Conservation (phyloP, 345 rosid species). For the Bruguiera sexangula region DNA sequence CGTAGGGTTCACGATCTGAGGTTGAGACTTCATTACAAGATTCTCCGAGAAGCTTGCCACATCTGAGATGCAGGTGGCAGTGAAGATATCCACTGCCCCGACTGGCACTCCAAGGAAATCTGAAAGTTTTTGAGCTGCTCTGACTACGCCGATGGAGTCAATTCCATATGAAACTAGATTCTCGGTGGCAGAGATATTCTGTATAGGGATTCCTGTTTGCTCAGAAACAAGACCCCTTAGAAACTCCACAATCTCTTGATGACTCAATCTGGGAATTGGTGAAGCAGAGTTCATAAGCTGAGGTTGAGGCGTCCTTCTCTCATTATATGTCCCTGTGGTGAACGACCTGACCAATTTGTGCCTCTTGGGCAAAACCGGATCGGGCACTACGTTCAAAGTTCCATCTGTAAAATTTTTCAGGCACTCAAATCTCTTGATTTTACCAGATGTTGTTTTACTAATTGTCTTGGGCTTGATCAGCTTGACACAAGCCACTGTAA, state of each 20-base stretch:
- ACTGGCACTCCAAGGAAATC: conserved; percentile 60
- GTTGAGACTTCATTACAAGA: conserved; percentile 46
- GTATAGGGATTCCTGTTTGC: conserved; percentile 42
- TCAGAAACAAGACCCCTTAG: conserved; percentile 46
- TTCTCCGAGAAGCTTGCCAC: conserved; percentile 58
- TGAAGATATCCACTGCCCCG: conserved; percentile 70
- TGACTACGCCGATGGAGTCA: conserved; percentile 66
- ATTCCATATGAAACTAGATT: conserved; percentile 60
- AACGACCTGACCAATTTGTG: conserved; percentile 33
- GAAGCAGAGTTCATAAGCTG: conserved; percentile 29
- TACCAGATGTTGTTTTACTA: conserved; percentile 66
- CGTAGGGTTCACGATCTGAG: conserved; percentile 27
- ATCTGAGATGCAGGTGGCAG: conserved; percentile 58
- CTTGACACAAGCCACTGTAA: conserved; percentile 44
- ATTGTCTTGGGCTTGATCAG: conserved; percentile 61
- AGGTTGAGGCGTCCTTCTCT: conserved; percentile 44
- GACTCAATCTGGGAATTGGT: conserved; percentile 27
- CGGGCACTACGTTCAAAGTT: conserved; percentile 38
- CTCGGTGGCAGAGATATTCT: conserved; percentile 42
- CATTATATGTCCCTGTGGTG: conserved; percentile 48
- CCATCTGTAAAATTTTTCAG: conserved; percentile 57
- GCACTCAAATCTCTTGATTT: conserved; percentile 72
- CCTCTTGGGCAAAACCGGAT: conserved; percentile 36
- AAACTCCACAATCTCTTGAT: conserved; percentile 46
- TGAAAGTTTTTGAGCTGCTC: conserved; percentile 69